A percentile compares a stretch with the other conserved stretches of the same genome.
Evolutionary conservation across 2,329 filamentous ascomycete genomes (phyloP).

Genomic region (Penicillium sp.): DNA sequence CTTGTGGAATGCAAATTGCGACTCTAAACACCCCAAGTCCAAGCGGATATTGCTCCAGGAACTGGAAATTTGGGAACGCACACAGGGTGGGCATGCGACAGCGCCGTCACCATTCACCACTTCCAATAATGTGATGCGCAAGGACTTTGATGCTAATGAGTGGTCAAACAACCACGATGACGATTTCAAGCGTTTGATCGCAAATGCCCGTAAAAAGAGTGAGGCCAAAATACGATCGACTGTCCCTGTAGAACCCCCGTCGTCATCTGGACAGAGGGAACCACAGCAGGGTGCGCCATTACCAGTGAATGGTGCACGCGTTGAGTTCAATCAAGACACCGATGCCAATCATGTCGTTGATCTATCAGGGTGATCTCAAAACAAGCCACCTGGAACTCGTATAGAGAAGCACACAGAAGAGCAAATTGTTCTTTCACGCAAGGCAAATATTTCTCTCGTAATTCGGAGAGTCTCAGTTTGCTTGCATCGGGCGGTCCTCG

Average conservation of each 20-base stretch:
- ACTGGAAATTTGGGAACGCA: conserved; percentile 81
- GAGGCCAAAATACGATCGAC: conserved; percentile 29
- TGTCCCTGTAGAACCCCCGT: conserved; percentile 21
- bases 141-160: conserved; percentile 78
- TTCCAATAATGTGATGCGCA: conserved; percentile 65
- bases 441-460: not conserved
- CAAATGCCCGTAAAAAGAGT: conserved; percentile 63
- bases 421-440: not conserved
- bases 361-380: conserved; percentile 10
- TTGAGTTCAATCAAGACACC: conserved; percentile 1
- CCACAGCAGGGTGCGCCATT: conserved; percentile 1
- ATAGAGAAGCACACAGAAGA: not conserved
- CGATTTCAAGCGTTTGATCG: conserved; percentile 78
- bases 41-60: conserved; percentile 73
- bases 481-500: conserved; percentile 30
- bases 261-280: conserved; percentile 1
- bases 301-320: not conserved
- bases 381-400: not conserved
- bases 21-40: conserved; percentile 69
- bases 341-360: conserved; percentile 2
- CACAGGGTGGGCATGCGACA: conserved; percentile 64
- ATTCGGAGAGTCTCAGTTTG: conserved; percentile 15
- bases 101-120: conserved; percentile 20
- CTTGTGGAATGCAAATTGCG: conserved; percentile 95
- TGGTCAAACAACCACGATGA: conserved; percentile 72